Evolutionary conservation across 768 basidiomycete species (phyloP).

Genomic region (Podaxis pistillaris): DNA sequence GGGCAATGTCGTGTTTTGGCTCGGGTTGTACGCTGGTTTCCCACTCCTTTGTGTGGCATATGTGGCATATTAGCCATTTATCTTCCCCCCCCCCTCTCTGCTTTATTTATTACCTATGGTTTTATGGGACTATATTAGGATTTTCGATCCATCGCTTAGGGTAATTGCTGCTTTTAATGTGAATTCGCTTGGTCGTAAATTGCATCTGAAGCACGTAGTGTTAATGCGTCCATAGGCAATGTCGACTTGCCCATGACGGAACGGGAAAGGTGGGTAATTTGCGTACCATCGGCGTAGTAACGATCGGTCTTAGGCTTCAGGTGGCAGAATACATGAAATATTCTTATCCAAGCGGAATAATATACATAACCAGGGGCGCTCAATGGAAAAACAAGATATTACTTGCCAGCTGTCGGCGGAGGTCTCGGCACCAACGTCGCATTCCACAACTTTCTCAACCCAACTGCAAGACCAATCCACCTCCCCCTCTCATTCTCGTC

Average conservation of each 20-base stretch:
- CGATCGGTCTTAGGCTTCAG: no score
- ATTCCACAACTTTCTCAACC: conserved; percentile 10
- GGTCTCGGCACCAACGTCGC: conserved; percentile 1
- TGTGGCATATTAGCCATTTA: conserved; percentile 35
- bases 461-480: conserved; percentile 10
- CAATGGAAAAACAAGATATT: no score
- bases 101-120: neutral
- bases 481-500: conserved; percentile 10
- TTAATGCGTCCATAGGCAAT: no score
- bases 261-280: no score
- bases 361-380: no score
- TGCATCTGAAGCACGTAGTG: no score
- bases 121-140: neutral
- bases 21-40: conserved; percentile 89
- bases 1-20: conserved; percentile 90
- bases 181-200: neutral
- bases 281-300: no score
- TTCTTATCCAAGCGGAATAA: no score
- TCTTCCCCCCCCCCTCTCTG: neutral
- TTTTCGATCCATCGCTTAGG: neutral
- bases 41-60: conserved; percentile 85
- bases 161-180: neutral
- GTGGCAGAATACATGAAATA: no score
- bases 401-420: neutral
- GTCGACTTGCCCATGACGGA: no score